Percentiles rank a stretch among this genome's conserved stretches.
These are phyloP conservation scores for Rhododendron molle DNA, from an alignment of 148 eudicot species.

Conservation along the genomic window DNA sequence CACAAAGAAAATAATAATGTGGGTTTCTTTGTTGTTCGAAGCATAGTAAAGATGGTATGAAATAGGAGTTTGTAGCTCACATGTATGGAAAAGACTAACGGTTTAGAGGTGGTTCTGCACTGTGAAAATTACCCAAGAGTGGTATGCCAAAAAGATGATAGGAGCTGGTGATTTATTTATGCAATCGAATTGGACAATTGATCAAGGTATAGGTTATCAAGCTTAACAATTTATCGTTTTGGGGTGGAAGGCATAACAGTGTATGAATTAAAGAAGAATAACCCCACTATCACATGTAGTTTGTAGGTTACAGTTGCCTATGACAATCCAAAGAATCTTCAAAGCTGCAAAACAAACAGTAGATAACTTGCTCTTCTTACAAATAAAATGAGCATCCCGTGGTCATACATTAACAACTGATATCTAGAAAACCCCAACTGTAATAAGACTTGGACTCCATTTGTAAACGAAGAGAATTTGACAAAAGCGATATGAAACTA, in stretches of 20 bases:
- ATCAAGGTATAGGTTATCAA: neutral
- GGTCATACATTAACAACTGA: neutral
- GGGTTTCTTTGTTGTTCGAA: neutral
- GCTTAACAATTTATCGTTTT: neutral
- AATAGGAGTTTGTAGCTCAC: neutral
- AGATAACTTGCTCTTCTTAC: neutral
- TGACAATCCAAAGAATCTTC: neutral
- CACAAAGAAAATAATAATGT: neutral
- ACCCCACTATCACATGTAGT: neutral
- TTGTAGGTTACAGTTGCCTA: neutral
- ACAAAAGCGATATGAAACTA: neutral
- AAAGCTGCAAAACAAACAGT: neutral
- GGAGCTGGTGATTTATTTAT: neutral
- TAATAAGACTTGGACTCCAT: neutral
- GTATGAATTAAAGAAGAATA: neutral
- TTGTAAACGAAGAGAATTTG: neutral
- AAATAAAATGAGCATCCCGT: neutral
- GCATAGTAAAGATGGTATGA: neutral
- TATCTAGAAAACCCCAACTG: neutral
- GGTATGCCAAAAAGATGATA: neutral
- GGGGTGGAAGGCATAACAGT: neutral
- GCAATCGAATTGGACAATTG: neutral
- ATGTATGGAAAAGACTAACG: neutral
- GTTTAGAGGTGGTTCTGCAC: neutral
- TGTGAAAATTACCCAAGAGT: neutral